Evolutionary conservation across 345 rosid species (phyloP).

Genomic region (Salix caprea): DNA sequence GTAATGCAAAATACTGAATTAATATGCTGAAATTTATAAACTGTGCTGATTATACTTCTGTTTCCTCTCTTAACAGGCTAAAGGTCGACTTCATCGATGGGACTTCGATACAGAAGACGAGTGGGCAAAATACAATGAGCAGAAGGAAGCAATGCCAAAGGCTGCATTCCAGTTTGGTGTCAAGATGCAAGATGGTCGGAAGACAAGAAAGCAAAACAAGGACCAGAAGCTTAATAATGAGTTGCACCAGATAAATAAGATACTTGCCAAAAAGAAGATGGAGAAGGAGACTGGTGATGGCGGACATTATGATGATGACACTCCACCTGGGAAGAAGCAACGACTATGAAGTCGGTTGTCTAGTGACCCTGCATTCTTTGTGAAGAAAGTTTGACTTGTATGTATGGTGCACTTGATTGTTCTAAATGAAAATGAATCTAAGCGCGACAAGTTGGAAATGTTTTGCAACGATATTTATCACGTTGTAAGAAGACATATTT

Average conservation of each 20-base stretch:
- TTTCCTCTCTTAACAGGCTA: slow-evolving; percentile 54
- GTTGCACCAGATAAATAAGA: slow-evolving; percentile 83
- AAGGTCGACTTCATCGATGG: slow-evolving; percentile 95
- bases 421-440: too few species aligned
- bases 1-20: neutral
- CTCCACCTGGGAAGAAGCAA: slow-evolving; percentile 49
- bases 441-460: too few species aligned
- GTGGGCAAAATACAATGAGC: slow-evolving; percentile 94
- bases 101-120: slow-evolving; percentile 99
- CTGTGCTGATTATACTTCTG: neutral
- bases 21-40: neutral
- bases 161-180: slow-evolving; percentile 98
- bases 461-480: too few species aligned
- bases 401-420: too few species aligned
- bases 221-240: slow-evolving; percentile 94
- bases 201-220: slow-evolving; percentile 88
- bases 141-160: slow-evolving; percentile 99
- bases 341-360: slow-evolving; percentile 28
- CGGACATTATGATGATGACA: slow-evolving; percentile 46
- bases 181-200: slow-evolving; percentile 98
- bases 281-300: slow-evolving; percentile 64
- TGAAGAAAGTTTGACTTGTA: too few species aligned
- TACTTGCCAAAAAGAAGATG: slow-evolving; percentile 81
- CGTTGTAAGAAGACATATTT: too few species aligned
- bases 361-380: neutral